These are phyloP conservation scores for Glycine latifolia DNA, from an alignment of 306 rosid genomes.

Conservation along the genomic window DNA sequence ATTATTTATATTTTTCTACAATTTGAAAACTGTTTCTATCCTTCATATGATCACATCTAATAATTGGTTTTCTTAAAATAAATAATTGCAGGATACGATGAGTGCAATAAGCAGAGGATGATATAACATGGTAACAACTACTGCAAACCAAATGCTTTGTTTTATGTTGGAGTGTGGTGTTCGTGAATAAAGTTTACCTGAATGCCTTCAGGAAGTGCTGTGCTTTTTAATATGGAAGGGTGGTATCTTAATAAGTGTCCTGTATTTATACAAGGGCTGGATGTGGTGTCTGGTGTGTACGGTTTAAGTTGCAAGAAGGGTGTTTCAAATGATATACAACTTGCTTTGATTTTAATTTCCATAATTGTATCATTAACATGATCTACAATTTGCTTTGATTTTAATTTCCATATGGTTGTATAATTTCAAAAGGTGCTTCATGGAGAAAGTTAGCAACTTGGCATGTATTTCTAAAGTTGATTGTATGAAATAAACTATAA, in stretches of 20 bases:
- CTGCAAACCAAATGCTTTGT: background rate
- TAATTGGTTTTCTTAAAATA: too few species aligned
- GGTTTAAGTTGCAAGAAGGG: background rate
- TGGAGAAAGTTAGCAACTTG: too few species aligned
- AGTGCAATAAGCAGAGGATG: background rate
- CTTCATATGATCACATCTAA: too few species aligned
- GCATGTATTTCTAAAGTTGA: too few species aligned
- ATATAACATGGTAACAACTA: background rate
- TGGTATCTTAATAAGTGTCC: background rate
- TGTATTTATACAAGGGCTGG: background rate
- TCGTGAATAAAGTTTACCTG: background rate
- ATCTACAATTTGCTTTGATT: too few species aligned
- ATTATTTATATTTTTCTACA: background rate
- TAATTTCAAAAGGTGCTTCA: too few species aligned
- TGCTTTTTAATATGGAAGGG: background rate
- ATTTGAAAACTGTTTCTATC: background rate
- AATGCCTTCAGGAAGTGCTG: background rate
- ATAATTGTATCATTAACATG: too few species aligned
- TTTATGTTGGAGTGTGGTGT: slow-evolving; percentile 10
- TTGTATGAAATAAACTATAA: too few species aligned
- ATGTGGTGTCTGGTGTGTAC: too few species aligned
- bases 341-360: background rate
- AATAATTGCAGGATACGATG: background rate
- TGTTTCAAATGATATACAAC: background rate
- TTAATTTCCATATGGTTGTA: too few species aligned